These are phyloP conservation scores for Fallopia convolvulus DNA, from an alignment of 148 eudicot genomes.

Conservation along the genomic window DNA sequence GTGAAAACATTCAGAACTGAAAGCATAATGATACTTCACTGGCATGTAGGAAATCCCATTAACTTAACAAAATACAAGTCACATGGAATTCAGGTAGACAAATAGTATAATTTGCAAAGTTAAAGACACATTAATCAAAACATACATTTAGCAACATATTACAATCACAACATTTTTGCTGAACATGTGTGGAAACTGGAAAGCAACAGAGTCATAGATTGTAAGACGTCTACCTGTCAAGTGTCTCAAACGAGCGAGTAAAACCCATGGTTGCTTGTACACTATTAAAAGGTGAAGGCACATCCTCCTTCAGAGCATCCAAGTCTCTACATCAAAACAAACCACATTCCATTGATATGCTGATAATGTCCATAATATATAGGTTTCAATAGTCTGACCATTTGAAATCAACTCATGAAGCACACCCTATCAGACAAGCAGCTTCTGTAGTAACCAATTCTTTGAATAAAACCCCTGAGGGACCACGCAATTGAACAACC, in stretches of 20 bases:
- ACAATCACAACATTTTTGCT: neutral
- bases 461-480: neutral
- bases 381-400: neutral
- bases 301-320: conserved; percentile 23
- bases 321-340: conserved; percentile 26
- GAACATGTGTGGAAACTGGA: neutral
- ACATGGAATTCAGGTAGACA: neutral
- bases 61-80: neutral
- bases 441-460: neutral
- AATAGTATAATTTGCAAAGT: neutral
- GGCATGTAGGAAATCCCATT: neutral
- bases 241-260: conserved; percentile 22
- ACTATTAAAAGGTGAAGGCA: conserved; percentile 21
- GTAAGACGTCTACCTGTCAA: conserved; percentile 24
- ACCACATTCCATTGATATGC: neutral
- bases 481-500: neutral
- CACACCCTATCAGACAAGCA: neutral
- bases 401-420: neutral
- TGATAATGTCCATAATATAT: neutral
- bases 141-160: neutral
- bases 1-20: neutral
- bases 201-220: neutral
- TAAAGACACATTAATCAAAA: neutral
- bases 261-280: conserved; percentile 18
- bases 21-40: neutral